A percentile compares a stretch with the other conserved stretches of the same genome.
These are phyloP conservation scores for Cercophora sp. DNA, from an alignment of 495 filamentous ascomycete species.

Conservation along the genomic window DNA sequence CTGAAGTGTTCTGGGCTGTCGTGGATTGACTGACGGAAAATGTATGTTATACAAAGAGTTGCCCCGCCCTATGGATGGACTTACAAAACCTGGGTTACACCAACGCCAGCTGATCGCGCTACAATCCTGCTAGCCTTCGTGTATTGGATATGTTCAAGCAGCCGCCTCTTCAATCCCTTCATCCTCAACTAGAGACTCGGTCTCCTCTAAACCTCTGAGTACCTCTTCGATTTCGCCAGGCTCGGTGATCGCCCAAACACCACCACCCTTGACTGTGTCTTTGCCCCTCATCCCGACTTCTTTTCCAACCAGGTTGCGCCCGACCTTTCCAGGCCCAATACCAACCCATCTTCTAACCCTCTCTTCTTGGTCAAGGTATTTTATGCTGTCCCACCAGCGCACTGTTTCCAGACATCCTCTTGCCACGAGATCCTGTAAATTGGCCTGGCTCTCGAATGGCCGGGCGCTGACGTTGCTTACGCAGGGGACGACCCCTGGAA, in stretches of 20 bases:
- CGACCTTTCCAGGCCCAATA: constrained; percentile 92
- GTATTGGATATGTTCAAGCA: too few relatives aligned
- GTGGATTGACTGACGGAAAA: too few relatives aligned
- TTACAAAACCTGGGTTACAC: too few relatives aligned
- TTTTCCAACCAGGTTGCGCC: constrained; percentile 88
- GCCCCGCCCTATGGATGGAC: too few relatives aligned
- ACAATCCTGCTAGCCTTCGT: too few relatives aligned
- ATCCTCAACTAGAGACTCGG: constrained; percentile 51
- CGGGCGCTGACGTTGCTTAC: constrained; percentile 80
- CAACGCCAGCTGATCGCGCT: neutral
- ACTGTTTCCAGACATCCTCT: constrained; percentile 84
- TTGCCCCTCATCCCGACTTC: constrained; percentile 83
- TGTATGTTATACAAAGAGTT: too few relatives aligned
- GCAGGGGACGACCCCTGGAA: constrained; percentile 70
- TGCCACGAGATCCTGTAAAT: constrained; percentile 72
- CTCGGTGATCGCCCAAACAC: constrained; percentile 88
- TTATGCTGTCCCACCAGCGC: constrained; percentile 87
- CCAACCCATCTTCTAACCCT: constrained; percentile 87
- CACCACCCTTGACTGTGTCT: constrained; percentile 76
- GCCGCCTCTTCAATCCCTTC: constrained; percentile 29
- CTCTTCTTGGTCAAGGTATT: constrained; percentile 80
- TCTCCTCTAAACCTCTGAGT: constrained; percentile 67
- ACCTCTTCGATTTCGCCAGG: constrained; percentile 77
- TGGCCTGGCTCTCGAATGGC: constrained; percentile 67
- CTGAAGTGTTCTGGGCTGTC: too few relatives aligned